Base-by-base conservation (phyloP, 768 basidiomycete species). In the Piloderma croceum region DNA sequence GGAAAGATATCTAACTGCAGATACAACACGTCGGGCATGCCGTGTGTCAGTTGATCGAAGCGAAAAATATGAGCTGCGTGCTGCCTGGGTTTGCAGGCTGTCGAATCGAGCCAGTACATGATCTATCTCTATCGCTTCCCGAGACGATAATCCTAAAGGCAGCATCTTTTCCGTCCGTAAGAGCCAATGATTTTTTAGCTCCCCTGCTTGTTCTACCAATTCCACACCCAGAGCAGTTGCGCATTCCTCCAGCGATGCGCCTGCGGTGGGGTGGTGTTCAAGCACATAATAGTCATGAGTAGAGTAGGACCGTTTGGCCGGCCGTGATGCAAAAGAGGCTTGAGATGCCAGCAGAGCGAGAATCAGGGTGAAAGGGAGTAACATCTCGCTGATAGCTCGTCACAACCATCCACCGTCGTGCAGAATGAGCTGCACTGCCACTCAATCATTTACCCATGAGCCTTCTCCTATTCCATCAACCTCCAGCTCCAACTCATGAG, bases 161-260 rank as follows among this genome's bases (percentile, higher is more conserved):
- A 19, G 20, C 46, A 62, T 46, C 57, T 79, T 75, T 48, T 61
- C 53, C 31, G 70, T 64, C 19, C 89, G 76, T 33, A 96, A 80
- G 13, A 99, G 67, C 87, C 89, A 99, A 62, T 87, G 74, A 41
- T 89, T 69, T 21, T 62, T 56, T 5, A 99, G 74, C 56, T 92
- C 83, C 37, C 96, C 92, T 19, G 81, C 83, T 50, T 78, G 84
- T 56, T 93, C 90, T 42, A 98, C 83, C 35, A 96, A 65, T 62
- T 97, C 84, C 17, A 90, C 82, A 11, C 80, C 81, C 9, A 98
- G 71, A 1, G 67, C 59, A 6, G 57, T 34, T 5, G 80, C 73
- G 42, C 83, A 70, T 47, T 86, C 79, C 41, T 63, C 62, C 45
- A 87, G 71, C 49, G 79, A 71, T 48, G 74, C 70, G 45, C 68